Percentiles rank a stretch among this genome's conserved stretches.
These are phyloP conservation scores for Panaeolus papilionaceus DNA, from an alignment of 768 basidiomycete species.

Conservation along the genomic window DNA sequence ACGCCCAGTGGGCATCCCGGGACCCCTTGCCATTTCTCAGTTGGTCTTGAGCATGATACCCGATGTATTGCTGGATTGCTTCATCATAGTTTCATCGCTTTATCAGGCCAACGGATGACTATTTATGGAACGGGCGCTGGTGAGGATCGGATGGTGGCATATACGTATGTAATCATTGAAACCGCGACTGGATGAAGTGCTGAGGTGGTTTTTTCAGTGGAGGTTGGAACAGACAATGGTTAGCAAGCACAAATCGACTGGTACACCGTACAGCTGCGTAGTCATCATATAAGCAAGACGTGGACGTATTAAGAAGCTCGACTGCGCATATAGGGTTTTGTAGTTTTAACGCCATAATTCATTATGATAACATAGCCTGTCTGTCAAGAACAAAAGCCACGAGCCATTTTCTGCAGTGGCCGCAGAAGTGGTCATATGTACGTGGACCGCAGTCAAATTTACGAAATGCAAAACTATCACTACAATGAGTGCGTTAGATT, in stretches of 20 bases:
- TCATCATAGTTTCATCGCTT: neutral
- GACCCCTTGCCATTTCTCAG: neutral
- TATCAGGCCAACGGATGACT: neutral
- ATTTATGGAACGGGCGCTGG: conserved; percentile 3
- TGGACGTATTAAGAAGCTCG: neutral
- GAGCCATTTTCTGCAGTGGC: neutral
- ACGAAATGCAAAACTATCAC: neutral
- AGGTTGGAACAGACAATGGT: too few relatives aligned
- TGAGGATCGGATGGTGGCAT: conserved; percentile 1
- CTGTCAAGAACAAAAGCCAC: neutral
- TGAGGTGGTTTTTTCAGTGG: too few relatives aligned
- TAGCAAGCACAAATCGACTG: too few relatives aligned
- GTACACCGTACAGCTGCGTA: neutral
- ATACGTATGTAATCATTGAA: neutral
- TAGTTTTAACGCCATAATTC: neutral
- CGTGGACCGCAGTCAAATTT: neutral
- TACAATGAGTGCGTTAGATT: too few relatives aligned
- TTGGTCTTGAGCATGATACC: neutral
- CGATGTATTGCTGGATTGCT: neutral
- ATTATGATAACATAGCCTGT: neutral
- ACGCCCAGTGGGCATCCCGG: conserved; percentile 4
- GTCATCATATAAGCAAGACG: neutral
- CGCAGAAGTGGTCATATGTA: too few relatives aligned
- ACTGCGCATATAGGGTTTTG: neutral
- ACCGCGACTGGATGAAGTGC: neutral